Evolutionary conservation across 306 rosid species (phyloP).

Genomic region (Cucumis sativus): Cucumber_9930_V3 NC_026657.2:11237501-11238000

Average conservation of each 20-base stretch:
- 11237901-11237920: too few relatives aligned
- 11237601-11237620: background rate
- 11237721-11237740: background rate
- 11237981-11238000: too few relatives aligned
- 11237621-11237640: background rate
- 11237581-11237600: background rate
- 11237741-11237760: conserved; percentile 32
- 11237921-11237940: too few relatives aligned
- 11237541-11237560: background rate
- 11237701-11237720: background rate
- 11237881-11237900: too few relatives aligned
- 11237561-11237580: background rate
- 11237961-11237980: too few relatives aligned
- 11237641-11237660: background rate
- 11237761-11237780: conserved; percentile 61
- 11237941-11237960: too few relatives aligned
- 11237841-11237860: conserved; percentile 15
- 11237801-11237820: conserved; percentile 83
- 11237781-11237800: conserved; percentile 62
- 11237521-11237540: background rate
- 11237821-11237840: conserved; percentile 23
- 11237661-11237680: background rate
- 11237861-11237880: background rate
- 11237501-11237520: background rate
- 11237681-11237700: background rate